A percentile compares a stretch with the other conserved stretches of the same genome.
phyloP scores from a whole-genome alignment of 2,329 filamentous ascomycete genomes.

The Pyrenophora teres region DNA sequence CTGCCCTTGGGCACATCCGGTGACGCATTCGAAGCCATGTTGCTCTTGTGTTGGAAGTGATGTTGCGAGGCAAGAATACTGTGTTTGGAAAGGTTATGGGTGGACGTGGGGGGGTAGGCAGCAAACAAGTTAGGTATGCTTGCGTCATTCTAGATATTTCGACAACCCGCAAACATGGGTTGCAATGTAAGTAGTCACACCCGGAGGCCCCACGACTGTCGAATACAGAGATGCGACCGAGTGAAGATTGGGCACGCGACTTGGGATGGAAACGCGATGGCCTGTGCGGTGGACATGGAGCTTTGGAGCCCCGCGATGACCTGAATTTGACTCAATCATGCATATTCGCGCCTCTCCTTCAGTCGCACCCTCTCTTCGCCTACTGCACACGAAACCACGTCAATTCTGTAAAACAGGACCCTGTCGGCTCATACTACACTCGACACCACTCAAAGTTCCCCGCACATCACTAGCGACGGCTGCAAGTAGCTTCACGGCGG shows the following conservation, averaged over 20 bases:
- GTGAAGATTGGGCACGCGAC: constrained; percentile 8
- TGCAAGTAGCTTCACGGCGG: constrained; percentile 19
- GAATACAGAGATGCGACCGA: background rate
- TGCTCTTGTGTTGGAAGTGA: constrained; percentile 12
- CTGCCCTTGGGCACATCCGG: constrained; percentile 38
- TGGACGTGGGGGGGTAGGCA: constrained; percentile 24
- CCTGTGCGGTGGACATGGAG: constrained; percentile 22
- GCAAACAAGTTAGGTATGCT: constrained; percentile 14
- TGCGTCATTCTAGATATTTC: constrained; percentile 1
- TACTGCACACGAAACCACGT: constrained; percentile 27
- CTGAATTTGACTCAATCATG: constrained; percentile 42
- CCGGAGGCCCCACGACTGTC: too few species aligned
- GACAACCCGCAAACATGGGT: background rate
- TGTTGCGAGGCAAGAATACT: constrained; percentile 15
- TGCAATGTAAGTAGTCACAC: background rate
- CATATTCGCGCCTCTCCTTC: constrained; percentile 23
- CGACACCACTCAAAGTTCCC: constrained; percentile 7
- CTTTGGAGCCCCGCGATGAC: constrained; percentile 31
- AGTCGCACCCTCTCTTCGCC: constrained; percentile 29
- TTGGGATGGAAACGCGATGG: constrained; percentile 15
- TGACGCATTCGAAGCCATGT: constrained; percentile 37
- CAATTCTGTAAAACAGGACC: constrained; percentile 20
- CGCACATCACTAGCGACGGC: constrained; percentile 17
- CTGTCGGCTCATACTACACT: constrained; percentile 8
- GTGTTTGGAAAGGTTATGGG: constrained; percentile 5